Conservation (phyloP, 1,284 basidiomycete species). For the Papiliotrema nemorosa region DNA sequence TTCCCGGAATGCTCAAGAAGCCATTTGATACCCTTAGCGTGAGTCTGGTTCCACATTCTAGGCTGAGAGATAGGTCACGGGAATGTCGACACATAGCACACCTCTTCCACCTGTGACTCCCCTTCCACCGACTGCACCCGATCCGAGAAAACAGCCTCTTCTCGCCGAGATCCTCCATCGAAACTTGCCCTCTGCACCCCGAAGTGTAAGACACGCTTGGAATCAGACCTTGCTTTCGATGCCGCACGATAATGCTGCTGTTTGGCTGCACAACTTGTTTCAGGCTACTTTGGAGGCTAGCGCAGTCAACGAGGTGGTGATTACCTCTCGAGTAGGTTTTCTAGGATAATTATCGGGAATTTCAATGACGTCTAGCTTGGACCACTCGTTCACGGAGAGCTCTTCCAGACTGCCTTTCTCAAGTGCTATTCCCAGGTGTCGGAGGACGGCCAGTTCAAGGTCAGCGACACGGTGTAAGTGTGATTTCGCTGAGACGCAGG, state of each 20-base stretch:
- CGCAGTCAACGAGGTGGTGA: conserved; percentile 24
- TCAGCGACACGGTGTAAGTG: conserved; percentile 1
- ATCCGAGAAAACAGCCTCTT: conserved; percentile 21
- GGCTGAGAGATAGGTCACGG: conserved; percentile 3
- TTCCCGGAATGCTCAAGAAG: conserved; percentile 12
- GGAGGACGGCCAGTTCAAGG: conserved; percentile 24
- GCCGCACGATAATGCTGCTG: conserved; percentile 17
- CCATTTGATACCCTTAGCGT: conserved; percentile 2
- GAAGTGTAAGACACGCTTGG: conserved; percentile 30
- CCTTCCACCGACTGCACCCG: neutral
- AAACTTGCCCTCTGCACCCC: conserved; percentile 21
- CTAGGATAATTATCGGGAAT: too few species aligned
- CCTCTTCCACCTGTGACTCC: conserved; percentile 1
- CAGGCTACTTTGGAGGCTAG: conserved; percentile 33
- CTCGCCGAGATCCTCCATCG: conserved; percentile 28
- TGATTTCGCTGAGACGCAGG: conserved; percentile 14
- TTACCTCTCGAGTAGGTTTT: conserved; percentile 27
- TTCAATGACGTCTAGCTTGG: conserved; percentile 21
- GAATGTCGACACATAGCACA: neutral
- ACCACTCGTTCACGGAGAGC: conserved; percentile 23
- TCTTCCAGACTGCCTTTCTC: conserved; percentile 37
- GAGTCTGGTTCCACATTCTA: neutral
- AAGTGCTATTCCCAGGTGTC: conserved; percentile 31
- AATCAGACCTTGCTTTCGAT: conserved; percentile 25
- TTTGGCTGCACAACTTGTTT: conserved; percentile 34